These are phyloP conservation scores for Xylariaceae sp. DNA, from an alignment of 2,329 filamentous ascomycete genomes.

Conservation along the genomic window DNA sequence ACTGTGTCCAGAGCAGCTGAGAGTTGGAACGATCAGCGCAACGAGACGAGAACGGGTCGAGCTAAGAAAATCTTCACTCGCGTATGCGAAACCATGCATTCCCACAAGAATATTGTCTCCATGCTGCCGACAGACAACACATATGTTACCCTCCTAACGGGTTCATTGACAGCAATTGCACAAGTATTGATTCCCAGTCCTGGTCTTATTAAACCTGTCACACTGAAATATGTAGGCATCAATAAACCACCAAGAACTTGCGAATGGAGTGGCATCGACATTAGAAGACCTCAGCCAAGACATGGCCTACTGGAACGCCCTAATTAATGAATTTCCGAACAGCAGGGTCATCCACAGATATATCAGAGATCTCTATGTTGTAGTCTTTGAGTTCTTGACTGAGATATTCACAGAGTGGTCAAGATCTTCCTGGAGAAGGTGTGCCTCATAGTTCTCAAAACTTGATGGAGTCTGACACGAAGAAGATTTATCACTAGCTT, in stretches of 20 bases:
- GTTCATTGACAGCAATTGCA: conserved; percentile 6
- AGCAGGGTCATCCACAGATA: conserved; percentile 1
- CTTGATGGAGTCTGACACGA: too few relatives aligned
- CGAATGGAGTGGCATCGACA: conserved; percentile 1
- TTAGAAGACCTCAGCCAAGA: conserved; percentile 5
- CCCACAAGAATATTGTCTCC: conserved; percentile 8
- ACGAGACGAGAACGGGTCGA: background rate
- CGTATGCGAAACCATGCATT: conserved; percentile 1
- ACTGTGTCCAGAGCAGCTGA: too few relatives aligned
- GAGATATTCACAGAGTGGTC: conserved; percentile 11
- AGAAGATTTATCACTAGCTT: conserved; percentile 6
- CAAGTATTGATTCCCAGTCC: conserved; percentile 2
- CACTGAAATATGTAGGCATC: too few relatives aligned
- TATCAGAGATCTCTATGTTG: conserved; percentile 7
- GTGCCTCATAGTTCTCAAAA: too few relatives aligned
- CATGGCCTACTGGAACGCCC: conserved; percentile 6
- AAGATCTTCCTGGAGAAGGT: conserved; percentile 6
- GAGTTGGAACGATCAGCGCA: too few relatives aligned
- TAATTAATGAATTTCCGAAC: background rate
- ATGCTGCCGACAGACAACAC: conserved; percentile 5
- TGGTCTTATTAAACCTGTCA: too few relatives aligned
- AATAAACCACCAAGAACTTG: conserved; percentile 4
- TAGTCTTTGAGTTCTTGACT: conserved; percentile 10
- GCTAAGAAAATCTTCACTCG: conserved; percentile 1
- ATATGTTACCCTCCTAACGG: conserved; percentile 7